These are phyloP conservation scores for Podospora appendiculata DNA, from an alignment of 495 filamentous ascomycete species.

Conservation along the genomic window DNA sequence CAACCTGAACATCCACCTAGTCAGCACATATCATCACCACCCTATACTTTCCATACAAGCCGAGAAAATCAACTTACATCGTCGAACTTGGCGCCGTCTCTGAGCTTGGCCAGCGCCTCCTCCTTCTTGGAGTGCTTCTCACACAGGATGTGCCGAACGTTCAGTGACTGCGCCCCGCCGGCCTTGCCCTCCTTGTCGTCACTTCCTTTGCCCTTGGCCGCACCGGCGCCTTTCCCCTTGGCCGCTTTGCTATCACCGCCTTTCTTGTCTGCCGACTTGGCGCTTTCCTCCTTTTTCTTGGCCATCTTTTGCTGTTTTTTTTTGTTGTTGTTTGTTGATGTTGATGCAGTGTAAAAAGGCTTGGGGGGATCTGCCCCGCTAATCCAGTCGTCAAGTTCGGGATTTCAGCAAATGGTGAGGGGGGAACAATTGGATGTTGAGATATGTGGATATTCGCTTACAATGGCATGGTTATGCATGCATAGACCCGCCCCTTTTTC, in stretches of 20 bases:
- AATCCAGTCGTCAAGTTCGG: background rate
- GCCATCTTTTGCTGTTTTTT: constrained; percentile 8
- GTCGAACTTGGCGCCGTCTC: constrained; percentile 74
- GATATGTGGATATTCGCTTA: background rate
- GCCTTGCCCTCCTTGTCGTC: constrained; percentile 38
- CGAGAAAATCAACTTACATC: constrained; percentile 35
- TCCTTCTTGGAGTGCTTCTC: constrained; percentile 86
- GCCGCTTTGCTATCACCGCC: constrained; percentile 2
- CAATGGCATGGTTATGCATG: background rate
- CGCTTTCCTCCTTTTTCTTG: constrained; percentile 14
- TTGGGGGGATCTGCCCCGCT: no score
- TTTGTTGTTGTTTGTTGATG: background rate
- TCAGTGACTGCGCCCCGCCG: constrained; percentile 62
- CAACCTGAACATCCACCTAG: constrained; percentile 30
- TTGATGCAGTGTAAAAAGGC: background rate
- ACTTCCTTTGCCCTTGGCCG: constrained; percentile 20
- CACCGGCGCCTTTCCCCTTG: constrained; percentile 1
- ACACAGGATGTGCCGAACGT: constrained; percentile 86
- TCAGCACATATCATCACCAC: no score
- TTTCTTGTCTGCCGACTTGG: constrained; percentile 7
- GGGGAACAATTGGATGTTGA: background rate
- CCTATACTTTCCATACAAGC: no score
- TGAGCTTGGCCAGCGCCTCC: constrained; percentile 72
- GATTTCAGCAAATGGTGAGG: background rate
- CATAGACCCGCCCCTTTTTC: no score